Evolutionary conservation across 2,329 filamentous ascomycete genomes (phyloP).

Genomic region (Botrytis deweyae): DNA sequence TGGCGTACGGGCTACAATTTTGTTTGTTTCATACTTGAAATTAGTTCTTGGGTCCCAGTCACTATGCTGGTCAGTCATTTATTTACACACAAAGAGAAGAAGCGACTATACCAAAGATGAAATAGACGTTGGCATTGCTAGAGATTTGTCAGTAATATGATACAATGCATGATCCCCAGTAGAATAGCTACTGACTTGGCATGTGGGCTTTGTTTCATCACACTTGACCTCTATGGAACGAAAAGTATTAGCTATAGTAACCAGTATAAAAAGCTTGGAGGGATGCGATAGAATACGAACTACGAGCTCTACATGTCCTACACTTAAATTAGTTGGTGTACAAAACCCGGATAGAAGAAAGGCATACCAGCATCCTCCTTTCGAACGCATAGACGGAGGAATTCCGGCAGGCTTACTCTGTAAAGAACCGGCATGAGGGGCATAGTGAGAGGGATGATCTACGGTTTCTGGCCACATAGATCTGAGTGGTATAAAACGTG

Average conservation of each 20-base stretch:
- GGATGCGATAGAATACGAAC: neutral
- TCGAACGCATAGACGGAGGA: neutral
- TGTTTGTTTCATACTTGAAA: conserved; percentile 54
- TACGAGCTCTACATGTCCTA: conserved; percentile 20
- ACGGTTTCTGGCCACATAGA: neutral
- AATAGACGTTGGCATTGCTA: conserved; percentile 9
- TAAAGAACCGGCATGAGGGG: neutral
- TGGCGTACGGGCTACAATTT: conserved; percentile 51
- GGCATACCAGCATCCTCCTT: conserved; percentile 10
- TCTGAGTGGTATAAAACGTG: no score
- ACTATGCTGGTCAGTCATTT: conserved; percentile 33
- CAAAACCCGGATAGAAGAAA: neutral
- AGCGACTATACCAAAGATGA: neutral
- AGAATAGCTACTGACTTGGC: neutral
- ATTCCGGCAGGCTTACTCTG: neutral
- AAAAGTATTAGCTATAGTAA: neutral
- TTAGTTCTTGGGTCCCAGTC: conserved; percentile 57
- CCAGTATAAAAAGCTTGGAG: neutral
- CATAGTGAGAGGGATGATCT: neutral
- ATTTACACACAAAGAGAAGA: neutral
- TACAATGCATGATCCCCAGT: neutral
- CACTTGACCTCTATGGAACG: conserved; percentile 15
- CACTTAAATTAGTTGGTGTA: neutral
- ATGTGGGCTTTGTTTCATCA: conserved; percentile 5
- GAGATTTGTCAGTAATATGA: neutral